Conservation (phyloP, 176 grass and related monocot species). For the sorghum (Sorghum bicolor) region Sorghum_bicolor_NCBIv3 NC_012875.2:51882501-51883000, state of each 20-base stretch:
- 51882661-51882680: conserved; percentile 46
- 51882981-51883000: not conserved
- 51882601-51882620: conserved; percentile 80
- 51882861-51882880: not conserved
- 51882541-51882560: conserved; percentile 30
- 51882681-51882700: not conserved
- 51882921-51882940: not conserved
- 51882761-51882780: conserved; percentile 73
- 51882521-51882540: not conserved
- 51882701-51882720: conserved; percentile 41
- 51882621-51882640: conserved; percentile 57
- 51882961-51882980: not conserved
- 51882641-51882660: conserved; percentile 49
- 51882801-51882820: not conserved
- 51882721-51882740: conserved; percentile 76
- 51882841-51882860: not conserved
- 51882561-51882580: conserved; percentile 27
- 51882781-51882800: not conserved
- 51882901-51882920: conserved; percentile 1
- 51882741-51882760: conserved; percentile 75
- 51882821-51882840: too few species aligned
- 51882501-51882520: not conserved
- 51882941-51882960: not conserved
- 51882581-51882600: conserved; percentile 60
- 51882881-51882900: not conserved